Percentiles rank a stretch among this genome's conserved stretches.
phyloP scores from a whole-genome alignment of 73 alveolate species.

The Tetrahymena borealis region DNA sequence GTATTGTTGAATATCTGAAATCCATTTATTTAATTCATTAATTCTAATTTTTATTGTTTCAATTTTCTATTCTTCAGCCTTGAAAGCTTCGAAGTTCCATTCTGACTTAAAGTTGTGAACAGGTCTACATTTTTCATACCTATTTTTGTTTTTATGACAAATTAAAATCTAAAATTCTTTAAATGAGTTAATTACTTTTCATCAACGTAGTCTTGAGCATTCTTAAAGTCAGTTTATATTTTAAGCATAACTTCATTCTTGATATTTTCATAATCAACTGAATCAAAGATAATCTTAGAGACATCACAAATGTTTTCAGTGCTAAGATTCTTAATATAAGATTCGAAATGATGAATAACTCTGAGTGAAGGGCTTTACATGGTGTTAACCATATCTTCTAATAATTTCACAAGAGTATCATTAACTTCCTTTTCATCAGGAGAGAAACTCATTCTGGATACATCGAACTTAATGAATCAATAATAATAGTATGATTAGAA shows the following conservation, averaged over 20 bases:
- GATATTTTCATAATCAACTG: constrained; percentile 45
- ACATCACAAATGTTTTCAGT: constrained; percentile 43
- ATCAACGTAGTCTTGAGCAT: constrained; percentile 53
- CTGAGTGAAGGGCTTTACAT: constrained; percentile 48
- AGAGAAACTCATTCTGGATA: constrained; percentile 33
- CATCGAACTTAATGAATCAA: neutral
- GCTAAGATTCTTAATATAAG: constrained; percentile 54
- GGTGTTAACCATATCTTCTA: constrained; percentile 58
- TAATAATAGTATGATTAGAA: constrained; percentile 2
- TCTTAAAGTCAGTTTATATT: constrained; percentile 55
- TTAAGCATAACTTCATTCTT: constrained; percentile 55
- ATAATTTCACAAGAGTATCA: constrained; percentile 49
- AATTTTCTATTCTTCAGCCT: constrained; percentile 43
- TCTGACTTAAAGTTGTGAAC: constrained; percentile 56
- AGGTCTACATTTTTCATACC: constrained; percentile 66
- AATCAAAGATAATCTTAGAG: constrained; percentile 53
- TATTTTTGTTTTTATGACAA: neutral
- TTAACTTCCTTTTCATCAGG: constrained; percentile 79
- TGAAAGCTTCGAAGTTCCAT: constrained; percentile 65
- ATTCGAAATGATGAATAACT: constrained; percentile 53
- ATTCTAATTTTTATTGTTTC: constrained; percentile 51
- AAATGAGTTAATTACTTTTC: constrained; percentile 3
- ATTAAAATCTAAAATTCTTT: neutral
- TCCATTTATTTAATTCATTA: constrained; percentile 62
- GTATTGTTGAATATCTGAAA: constrained; percentile 39